Base-by-base conservation (phyloP, 352 stramenopile species). In the Phytopythium boreale region DNA sequence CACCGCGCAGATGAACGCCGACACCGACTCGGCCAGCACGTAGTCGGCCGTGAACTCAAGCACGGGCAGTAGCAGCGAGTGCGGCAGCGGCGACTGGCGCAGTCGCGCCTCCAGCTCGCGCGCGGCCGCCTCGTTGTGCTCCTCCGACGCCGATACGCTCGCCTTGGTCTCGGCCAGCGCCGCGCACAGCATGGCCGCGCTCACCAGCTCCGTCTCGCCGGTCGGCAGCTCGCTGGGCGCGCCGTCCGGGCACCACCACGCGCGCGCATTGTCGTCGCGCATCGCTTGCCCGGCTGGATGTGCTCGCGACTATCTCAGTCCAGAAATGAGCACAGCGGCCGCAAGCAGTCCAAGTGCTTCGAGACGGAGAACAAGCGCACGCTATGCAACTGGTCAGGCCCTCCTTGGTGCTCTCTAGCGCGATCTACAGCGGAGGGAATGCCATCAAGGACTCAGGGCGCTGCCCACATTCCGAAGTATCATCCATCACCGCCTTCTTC, bases 121-220 rank as follows among this genome's bases (percentile, higher is more conserved):
- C 51, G 52, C 52, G 9, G 70, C 62, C 44, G 62, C 55, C 9
- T 73, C 67, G 49, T 52, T 72, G 55, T 71, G 49, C 62, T 47
- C 55, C 50, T 69, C 55, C 39, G 34, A 34, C 11, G 57, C 62
- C 4, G 66, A 66, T 53, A 63, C 66, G 17, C 74, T 56, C 29
- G 59, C 62, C 53, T 76, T 53, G 34, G 68, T 74, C 17, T 76
- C 76, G 49, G 75, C 70, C 49, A 92, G 66, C 3, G 84, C 84
- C 10, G 81, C 84, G 68, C 87, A 95, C 34, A 95, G 53, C 27
- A 95, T 80, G 22, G 84, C 84, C 24, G 87, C 84, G 64, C 85
- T 89, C 20, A 93, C 69, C 46, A 93, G 58, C 59, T 91, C 84
- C 24, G 71, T 87, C 79, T 93, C 84, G 56, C 77, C 90, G 52